Evolutionary conservation across 2,329 filamentous ascomycete genomes (phyloP).

Genomic region (Colletotrichum zoysiae): DNA sequence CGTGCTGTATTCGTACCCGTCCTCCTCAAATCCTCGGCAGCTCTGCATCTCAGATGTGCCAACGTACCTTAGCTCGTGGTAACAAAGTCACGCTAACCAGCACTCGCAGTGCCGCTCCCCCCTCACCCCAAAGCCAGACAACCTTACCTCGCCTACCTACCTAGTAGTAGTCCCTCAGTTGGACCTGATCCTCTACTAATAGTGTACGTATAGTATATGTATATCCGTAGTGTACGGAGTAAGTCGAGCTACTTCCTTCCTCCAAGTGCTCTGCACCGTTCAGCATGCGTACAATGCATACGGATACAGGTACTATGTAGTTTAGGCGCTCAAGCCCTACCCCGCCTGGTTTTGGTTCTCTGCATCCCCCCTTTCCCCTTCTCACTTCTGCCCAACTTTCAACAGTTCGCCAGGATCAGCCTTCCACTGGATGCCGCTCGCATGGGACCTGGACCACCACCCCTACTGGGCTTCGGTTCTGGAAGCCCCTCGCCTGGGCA

Average conservation of each 20-base stretch:
- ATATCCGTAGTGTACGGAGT: too few species aligned
- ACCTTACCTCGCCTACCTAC: background rate
- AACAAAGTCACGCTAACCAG: background rate
- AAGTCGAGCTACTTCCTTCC: background rate
- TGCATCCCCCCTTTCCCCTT: constrained; percentile 11
- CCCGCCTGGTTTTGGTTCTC: constrained; percentile 1
- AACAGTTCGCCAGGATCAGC: constrained; percentile 9
- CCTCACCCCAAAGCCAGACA: constrained; percentile 13
- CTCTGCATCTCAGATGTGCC: constrained; percentile 38
- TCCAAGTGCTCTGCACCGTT: background rate
- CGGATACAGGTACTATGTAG: too few species aligned
- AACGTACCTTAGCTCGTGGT: constrained; percentile 26
- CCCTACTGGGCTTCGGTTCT: constrained; percentile 23
- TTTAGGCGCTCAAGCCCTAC: background rate
- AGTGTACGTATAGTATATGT: background rate
- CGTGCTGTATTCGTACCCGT: constrained; percentile 14
- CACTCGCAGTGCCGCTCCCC: constrained; percentile 27
- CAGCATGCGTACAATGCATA: background rate
- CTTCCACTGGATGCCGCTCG: constrained; percentile 27
- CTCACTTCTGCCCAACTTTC: constrained; percentile 15
- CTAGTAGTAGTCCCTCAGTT: too few species aligned
- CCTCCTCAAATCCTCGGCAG: background rate
- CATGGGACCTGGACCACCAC: constrained; percentile 23
- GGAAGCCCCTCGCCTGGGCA: constrained; percentile 12
- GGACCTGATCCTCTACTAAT: background rate